A percentile compares a stretch with the other conserved stretches of the same genome.
phyloP scores from a whole-genome alignment of 2,329 filamentous ascomycete species.

The Pseudogymnoascus sp. region DNA sequence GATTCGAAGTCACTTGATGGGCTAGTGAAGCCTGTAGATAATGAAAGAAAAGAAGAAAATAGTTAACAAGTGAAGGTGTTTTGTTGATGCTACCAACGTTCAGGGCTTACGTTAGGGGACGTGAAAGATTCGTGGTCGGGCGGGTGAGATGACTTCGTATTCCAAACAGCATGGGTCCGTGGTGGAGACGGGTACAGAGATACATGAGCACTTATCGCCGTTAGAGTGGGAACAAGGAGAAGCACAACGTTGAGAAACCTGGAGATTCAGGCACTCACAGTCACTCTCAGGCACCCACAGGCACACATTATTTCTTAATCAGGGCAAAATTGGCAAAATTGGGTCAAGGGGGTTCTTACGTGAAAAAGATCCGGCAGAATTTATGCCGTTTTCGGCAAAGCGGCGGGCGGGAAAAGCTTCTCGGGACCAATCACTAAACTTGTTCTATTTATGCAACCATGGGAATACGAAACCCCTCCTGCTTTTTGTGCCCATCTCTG shows the following conservation, averaged over 20 bases:
- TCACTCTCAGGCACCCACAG: not conserved
- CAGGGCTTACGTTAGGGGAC: not conserved
- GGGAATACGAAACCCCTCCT: not conserved
- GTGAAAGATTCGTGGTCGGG: conserved; percentile 2
- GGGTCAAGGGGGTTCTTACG: not conserved
- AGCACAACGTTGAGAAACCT: not conserved
- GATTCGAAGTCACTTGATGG: not conserved
- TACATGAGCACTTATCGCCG: not conserved
- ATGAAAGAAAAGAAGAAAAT: not conserved
- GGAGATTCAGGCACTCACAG: not conserved
- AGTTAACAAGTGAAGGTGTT: not conserved
- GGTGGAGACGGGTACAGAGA: not conserved
- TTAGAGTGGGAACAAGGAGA: not conserved
- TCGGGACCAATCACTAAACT: not conserved
- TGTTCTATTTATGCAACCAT: conserved; percentile 6
- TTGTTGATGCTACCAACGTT: not conserved
- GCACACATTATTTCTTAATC: not conserved
- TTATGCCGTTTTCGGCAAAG: not conserved
- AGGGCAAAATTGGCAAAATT: not conserved
- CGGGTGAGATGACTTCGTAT: conserved; percentile 6
- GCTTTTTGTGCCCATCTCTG: not conserved
- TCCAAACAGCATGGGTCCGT: not conserved
- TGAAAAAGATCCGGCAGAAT: conserved; percentile 5
- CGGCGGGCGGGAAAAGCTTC: conserved; percentile 5
- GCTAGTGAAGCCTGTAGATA: not conserved